Percentiles rank a stretch among this genome's conserved stretches.
These are phyloP conservation scores for Laetiporus sulphureus DNA, from an alignment of 1,284 basidiomycete species.

Conservation along the genomic window DNA sequence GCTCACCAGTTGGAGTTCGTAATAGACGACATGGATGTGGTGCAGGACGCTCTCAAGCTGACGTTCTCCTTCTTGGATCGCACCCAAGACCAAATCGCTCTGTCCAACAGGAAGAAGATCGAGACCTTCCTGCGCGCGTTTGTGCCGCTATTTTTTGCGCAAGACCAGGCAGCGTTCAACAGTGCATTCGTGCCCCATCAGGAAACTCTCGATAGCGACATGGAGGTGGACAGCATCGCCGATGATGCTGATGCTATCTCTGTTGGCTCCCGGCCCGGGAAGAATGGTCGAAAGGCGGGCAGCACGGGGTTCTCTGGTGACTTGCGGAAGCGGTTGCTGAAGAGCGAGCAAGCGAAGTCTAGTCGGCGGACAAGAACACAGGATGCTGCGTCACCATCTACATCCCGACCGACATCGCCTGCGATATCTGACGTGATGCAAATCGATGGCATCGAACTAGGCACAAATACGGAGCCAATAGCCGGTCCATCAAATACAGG, in stretches of 20 bases:
- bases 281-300: conserved; percentile 32
- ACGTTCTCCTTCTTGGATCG: conserved; percentile 90
- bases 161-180: conserved; percentile 69
- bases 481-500: too few species aligned
- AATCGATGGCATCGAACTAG: conserved; percentile 21
- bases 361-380: conserved; percentile 52
- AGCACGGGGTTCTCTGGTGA: conserved; percentile 46
- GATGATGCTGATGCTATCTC: conserved; percentile 43
- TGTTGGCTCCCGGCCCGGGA: conserved; percentile 31
- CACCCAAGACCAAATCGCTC: conserved; percentile 67
- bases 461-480: neutral
- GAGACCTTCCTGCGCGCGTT: conserved; percentile 83
- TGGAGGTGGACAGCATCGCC: conserved; percentile 37
- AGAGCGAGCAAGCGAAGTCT: conserved; percentile 73
- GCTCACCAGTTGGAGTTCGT: conserved; percentile 79
- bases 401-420: conserved; percentile 55
- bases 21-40: conserved; percentile 69
- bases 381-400: conserved; percentile 29
- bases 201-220: conserved; percentile 40
- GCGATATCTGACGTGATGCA: conserved; percentile 38
- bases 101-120: conserved; percentile 73
- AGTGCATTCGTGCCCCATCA: conserved; percentile 49
- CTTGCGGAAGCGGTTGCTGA: conserved; percentile 66
- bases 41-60: conserved; percentile 87
- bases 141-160: conserved; percentile 65